Base-by-base conservation (phyloP, 2,329 filamentous ascomycete species). In the Botrytis paeoniae region DNA sequence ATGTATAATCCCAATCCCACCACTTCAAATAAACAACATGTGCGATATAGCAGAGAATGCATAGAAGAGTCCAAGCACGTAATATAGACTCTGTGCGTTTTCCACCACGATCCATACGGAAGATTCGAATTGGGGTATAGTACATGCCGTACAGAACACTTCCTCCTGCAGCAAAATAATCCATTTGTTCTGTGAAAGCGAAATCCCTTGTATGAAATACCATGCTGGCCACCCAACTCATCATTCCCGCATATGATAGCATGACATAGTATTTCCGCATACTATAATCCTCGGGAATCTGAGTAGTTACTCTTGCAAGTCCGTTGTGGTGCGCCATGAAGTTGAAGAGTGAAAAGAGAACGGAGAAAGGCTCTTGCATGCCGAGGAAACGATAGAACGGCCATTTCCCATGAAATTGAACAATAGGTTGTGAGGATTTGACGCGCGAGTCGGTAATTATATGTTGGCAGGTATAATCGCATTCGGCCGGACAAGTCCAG, bases 331-430 rank as follows among this genome's bases (percentile, higher is more conserved):
- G 96, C 22, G 95, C 95, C 77, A 91, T 88, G 80, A 96, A 91
- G 86, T 99, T 99, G 80, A 97, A 89, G 69, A 97, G 86, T 76
- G 93, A 97, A 86, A 98, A 99, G 80, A 98, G 85, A 77, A 98
- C 95, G 69, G 91, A 94, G 82, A 95, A 94, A 74, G 95, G 94
- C 84, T 99, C 96, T 84, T 99, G 96, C 85, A 97, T 92, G 82
- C 96, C 96, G 71, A 97, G 83, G 80, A 98, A 88, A 77, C 96
- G 93, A 82, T 91, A 86, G 84, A 99, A 99, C 57, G 96, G 96
- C 96, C 96, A 99, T 88, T 99, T 99, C 45, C 96, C 96, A 85
- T 99, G 94, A 86, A 95, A 99, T 84, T 99, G 96, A 73, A 95
- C 91, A 68, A 98, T 83, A 18, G 90, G 88, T 43, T 89, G 88